Conservation (phyloP, 441 rosid genomes). For the Codiaeum variegatum region DNA sequence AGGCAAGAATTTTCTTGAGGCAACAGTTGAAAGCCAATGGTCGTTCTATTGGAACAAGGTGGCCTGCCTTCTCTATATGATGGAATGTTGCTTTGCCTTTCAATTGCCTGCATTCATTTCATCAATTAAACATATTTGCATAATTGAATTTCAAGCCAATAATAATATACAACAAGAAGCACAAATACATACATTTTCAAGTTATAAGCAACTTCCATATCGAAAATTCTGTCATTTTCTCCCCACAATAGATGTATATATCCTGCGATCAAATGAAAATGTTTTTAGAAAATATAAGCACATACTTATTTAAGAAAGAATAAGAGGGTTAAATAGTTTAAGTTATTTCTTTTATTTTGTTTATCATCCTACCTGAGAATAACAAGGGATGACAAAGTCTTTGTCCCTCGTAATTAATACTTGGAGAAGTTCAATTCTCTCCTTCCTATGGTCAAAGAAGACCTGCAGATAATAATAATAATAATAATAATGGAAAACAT, state of each 20-base stretch:
- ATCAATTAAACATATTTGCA: background rate
- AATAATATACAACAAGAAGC: too few species aligned
- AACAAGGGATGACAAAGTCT: conserved; percentile 23
- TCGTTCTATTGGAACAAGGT: conserved; percentile 25
- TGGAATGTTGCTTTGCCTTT: conserved; percentile 23
- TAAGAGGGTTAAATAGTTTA: too few species aligned
- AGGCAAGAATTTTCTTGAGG: conserved; percentile 31
- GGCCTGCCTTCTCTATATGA: conserved; percentile 33
- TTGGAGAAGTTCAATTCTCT: conserved; percentile 32
- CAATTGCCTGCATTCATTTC: conserved; percentile 19
- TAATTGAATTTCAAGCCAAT: too few species aligned
- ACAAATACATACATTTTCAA: conserved; percentile 28
- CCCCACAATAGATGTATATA: conserved; percentile 44
- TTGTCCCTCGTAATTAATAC: conserved; percentile 31
- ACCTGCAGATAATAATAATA: conserved; percentile 22
- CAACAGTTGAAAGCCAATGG: conserved; percentile 27
- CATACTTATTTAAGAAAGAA: too few species aligned
- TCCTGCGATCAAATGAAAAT: conserved; percentile 22
- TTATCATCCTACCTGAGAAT: too few species aligned
- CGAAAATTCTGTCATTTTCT: conserved; percentile 28
- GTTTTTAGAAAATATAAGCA: background rate
- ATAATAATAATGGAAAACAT: too few species aligned
- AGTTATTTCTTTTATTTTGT: too few species aligned
- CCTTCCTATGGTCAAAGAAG: conserved; percentile 16
- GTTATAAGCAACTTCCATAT: conserved; percentile 19